Base-by-base conservation (phyloP, 208 protist genomes). In the Acanthamoeba lenticulata region DNA sequence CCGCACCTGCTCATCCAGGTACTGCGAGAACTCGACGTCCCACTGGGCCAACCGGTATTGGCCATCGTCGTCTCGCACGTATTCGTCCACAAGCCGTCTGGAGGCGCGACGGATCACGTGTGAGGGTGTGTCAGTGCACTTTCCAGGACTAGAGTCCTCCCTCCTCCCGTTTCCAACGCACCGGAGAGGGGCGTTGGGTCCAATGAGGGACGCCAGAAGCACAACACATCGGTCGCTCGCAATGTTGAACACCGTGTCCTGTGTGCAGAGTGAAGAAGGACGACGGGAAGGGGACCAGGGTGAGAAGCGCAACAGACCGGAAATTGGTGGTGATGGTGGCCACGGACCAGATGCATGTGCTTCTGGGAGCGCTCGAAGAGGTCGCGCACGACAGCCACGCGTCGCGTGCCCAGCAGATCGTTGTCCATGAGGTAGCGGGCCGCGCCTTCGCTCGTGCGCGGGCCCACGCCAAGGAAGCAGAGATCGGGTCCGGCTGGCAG, bases 391-490 rank as follows among this genome's bases (percentile, higher is more conserved):
- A 98, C 93, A 21, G 90, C 94, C 13, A 98, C 93, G 21, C 92
- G 44, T 32, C 79, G 24, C 0, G 96, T 97, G 47, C 97, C 97
- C 27, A 98, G 95, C 27, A 96, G 94, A 81, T 98, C 96, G 60
- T 98, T 97, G 5, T 96, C 38, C 95, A 98, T 94, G 36, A 98
- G 40, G 85, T 98, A 96, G 11, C 81, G 5, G 27, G 95, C 96
- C 3, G 96, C 97, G 24, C 17, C 21, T n/a, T 94, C 44, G 55
- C 96, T 98, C 17, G 95, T 96, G 24, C 97, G 40, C 7, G 98
- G 77, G 40, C 97, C 97, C 52, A 86, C 77, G 36, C 97, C 97
- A 60, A 98, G 67, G 42, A 97, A 96, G 65, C 95, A 96, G 1
- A 97, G 42, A 36, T 97, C 96, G 15, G 29, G 17, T 1, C 93